Base-by-base conservation (phyloP, 768 basidiomycete genomes). In the Russula ochroleuca region DNA sequence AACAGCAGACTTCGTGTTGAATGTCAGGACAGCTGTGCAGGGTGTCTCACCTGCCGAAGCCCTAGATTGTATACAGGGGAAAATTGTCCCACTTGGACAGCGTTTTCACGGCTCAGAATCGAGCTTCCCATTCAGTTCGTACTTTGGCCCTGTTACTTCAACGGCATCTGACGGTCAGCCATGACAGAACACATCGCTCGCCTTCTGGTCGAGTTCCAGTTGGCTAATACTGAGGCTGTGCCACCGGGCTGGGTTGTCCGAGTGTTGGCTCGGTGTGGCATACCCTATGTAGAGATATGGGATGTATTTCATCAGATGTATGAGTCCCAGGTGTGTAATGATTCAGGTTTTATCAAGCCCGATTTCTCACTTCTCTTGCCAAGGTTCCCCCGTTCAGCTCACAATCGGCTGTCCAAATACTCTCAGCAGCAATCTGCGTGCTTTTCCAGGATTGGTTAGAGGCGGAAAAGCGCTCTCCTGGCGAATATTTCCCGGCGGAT, bases 51-150 rank as follows among this genome's bases (percentile, higher is more conserved):
- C 80, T 10, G 74, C 78, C 47, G 77, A 77, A 65, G 75, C 82
- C 66, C 81, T 87, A 49, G 87, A 92, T 68, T 77, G 80, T 17
- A 80, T 94, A 58, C 77, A 85, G 40, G 79, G 81, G 15, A 84
- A 80, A 66, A 77, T 94, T 19, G 80, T 86, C 23, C 82, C 86
- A 2, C 79, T 97, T 5, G 92, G 90, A 21, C 86, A 90, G 68
- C 80, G 91, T 23, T 96, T 95, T 73, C 93, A 90, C 72, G 92
- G 94, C 0, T 96, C 94, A 2, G 92, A 94, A 65, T 86, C 85
- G 63, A 90, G 93, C 11, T 94, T 96, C 75, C 94, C 94, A 19
- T 77, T 94, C 33, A 83, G 94, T 94, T 70, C 72, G 91, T 75
- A 48, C 33, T 37, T n/a, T 51, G 43, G n/a, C 21, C 21, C 23